Base-by-base conservation (phyloP, 176 grass and related monocot genomes). In the Eleusine coracana region DNA sequence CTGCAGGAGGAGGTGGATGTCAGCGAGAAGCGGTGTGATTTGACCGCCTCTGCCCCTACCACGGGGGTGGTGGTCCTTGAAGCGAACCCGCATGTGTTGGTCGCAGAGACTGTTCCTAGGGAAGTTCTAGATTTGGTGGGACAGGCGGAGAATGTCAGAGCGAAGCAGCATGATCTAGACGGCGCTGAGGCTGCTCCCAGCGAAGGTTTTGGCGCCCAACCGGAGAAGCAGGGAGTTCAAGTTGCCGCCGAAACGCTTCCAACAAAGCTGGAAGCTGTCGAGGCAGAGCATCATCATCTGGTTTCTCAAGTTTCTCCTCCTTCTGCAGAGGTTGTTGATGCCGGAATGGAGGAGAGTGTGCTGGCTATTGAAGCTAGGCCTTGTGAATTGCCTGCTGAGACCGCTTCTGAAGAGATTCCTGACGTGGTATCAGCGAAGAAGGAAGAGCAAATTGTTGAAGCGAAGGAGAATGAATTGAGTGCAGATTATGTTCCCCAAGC, bases 231-330 rank as follows among this genome's bases (percentile, higher is more conserved):
- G 79, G 66, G 56, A 48, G 75, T 77, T 17, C 23, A 44, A 80
- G 42, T 75, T 37, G 55, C 6, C n/a, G n/a, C n/a, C 34, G 58
- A 71, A 20, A 71, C 56, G 51, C 51, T 13, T 29, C 66, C 50
- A 20, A 17, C 56, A 25, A 6, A 71, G 69, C 18, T 54, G 55
- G 79, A 81, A 39, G 51, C 71, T 38, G 48, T 9, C 62, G 71
- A 79, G 40, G 76, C 49, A 54, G 76, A 74, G 10, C 36, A 74
- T 7, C 71, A n/a, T 12, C 80, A 88, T 70, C 10, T 63, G 10
- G 80, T 64, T 72, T 61, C 74, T 76, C 69, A 84, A 68, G 25
- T 61, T 65, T 46, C 73, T 82, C 76, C 73, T 82, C 76, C 20
- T 52, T 69, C 9, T 7, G 74, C 5, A 16, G 74, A 28, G 28